Base-by-base conservation (phyloP, 495 filamentous ascomycete species). In the Penicillium odoratum region DNA sequence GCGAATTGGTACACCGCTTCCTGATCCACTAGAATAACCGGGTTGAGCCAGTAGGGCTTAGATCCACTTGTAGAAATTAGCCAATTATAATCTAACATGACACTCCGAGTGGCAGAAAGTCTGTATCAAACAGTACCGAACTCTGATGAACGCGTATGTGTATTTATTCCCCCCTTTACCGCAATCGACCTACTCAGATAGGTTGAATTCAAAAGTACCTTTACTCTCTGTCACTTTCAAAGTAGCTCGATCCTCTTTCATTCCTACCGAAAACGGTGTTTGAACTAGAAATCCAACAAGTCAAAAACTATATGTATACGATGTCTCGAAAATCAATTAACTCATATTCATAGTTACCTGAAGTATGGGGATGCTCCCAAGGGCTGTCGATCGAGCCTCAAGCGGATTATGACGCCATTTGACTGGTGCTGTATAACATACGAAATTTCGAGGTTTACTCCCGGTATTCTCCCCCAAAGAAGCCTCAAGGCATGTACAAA, bases 381-480 rank as follows among this genome's bases (percentile, higher is more conserved):
- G 63, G 59, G 61, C 62, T 73, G 72, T 72, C 67, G 70, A 74
- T 74, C 69, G 63, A 71, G 70, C 63, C 68, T 63, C 64, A n/a
- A 59, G 64, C 44, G 52, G 44, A 46, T 29, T 0, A 69, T 67
- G 64, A 67, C 59, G 59, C 61, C 51, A 62, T 65, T 44, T 60
- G 11, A 62, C 54, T 62, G 63, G 60, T 31, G 48, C 53, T 43
- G 21, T 21, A 21, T 21, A 2, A 21, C 21, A 21, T 21, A 21
- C 21, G 21, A 21, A 21, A 21, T 21, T 21, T 21, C 21, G 21
- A 21, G 1, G 4, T 40, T 16, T 40, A 38, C 18, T 40, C 16
- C 33, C 15, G 46, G 46, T n/a, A 48, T 48, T 40, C 38, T 16
- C 34, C 38, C 26, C 25, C 4, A 5, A 16, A 33, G 18, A 48